Conservation (phyloP, 257 asterid species). For the Rhazya stricta region DNA sequence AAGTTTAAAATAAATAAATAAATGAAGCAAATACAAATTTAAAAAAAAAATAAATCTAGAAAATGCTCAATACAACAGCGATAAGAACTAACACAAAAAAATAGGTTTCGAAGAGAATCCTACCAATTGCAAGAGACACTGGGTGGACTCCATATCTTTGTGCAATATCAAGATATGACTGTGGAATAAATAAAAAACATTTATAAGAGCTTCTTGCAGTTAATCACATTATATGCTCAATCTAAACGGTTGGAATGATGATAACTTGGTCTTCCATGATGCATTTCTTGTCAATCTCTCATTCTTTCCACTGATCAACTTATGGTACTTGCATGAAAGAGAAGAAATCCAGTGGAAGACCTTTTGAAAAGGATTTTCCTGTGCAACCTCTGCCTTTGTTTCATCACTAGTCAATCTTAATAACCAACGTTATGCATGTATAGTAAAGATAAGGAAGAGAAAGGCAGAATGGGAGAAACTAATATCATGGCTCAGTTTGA, state of each 20-base stretch:
- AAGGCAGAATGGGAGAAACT: not conserved
- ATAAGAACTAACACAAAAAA: not conserved
- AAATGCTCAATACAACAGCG: not conserved
- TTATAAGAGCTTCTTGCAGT: conserved; percentile 4
- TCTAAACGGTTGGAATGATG: not conserved
- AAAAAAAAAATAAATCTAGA: no score
- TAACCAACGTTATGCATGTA: not conserved
- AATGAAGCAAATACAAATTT: not conserved
- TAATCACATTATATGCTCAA: not conserved
- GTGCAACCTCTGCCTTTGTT: not conserved
- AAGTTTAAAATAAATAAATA: not conserved
- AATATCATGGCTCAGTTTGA: not conserved
- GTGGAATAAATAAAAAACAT: conserved; percentile 26
- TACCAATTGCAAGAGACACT: conserved; percentile 81
- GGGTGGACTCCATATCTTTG: conserved; percentile 56
- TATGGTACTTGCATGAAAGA: not conserved
- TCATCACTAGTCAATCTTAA: not conserved
- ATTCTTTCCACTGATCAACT: not conserved
- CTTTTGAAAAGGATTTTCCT: not conserved
- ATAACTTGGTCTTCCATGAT: not conserved
- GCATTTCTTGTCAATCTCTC: not conserved
- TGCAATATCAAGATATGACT: conserved; percentile 61
- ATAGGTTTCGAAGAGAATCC: not conserved
- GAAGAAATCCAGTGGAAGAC: not conserved
- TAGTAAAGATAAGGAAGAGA: not conserved